Evolutionary conservation across 371 early-diverging fungal genomes (phyloP).

Genomic region (Blakeslea trispora): DNA sequence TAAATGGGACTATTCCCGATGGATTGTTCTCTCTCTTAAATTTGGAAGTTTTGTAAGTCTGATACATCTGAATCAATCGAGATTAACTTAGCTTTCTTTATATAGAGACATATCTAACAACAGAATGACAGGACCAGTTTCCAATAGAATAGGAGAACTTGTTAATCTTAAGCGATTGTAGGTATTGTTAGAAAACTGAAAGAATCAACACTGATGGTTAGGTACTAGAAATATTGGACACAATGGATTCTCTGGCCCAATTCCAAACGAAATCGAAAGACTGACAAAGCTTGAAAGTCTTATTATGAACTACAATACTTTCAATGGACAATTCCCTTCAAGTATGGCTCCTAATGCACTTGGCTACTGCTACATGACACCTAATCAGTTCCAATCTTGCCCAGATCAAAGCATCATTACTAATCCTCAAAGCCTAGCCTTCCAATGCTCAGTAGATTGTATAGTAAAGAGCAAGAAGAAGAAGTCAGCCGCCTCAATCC

Average conservation of each 20-base stretch:
- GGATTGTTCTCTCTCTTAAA: constrained; percentile 30
- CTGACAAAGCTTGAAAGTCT: constrained; percentile 45
- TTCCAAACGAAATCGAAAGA: constrained; percentile 48
- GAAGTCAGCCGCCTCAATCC: constrained; percentile 12
- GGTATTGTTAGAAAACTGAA: constrained; percentile 4
- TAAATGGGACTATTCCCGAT: constrained; percentile 46
- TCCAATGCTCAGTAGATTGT: constrained; percentile 57
- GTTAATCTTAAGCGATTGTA: constrained; percentile 46
- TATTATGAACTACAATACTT: constrained; percentile 49
- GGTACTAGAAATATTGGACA: constrained; percentile 45
- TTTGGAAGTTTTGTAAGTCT: constrained; percentile 33
- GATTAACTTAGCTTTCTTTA: constrained; percentile 1
- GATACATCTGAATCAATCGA: background rate
- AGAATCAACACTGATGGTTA: too few species aligned
- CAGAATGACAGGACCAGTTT: constrained; percentile 49
- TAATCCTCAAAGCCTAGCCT: constrained; percentile 49
- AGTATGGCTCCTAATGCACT: constrained; percentile 44
- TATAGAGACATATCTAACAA: constrained; percentile 57
- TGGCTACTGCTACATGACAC: constrained; percentile 51
- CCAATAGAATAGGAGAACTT: constrained; percentile 44
- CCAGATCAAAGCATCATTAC: constrained; percentile 44
- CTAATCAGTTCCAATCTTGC: constrained; percentile 55
- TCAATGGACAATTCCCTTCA: constrained; percentile 55
- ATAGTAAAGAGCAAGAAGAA: constrained; percentile 14
- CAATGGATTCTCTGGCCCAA: constrained; percentile 44